A percentile compares a stretch with the other conserved stretches of the same genome.
phyloP scores from a whole-genome alignment of 2,329 filamentous ascomycete species.

The Lachnellula hyalina region DNA sequence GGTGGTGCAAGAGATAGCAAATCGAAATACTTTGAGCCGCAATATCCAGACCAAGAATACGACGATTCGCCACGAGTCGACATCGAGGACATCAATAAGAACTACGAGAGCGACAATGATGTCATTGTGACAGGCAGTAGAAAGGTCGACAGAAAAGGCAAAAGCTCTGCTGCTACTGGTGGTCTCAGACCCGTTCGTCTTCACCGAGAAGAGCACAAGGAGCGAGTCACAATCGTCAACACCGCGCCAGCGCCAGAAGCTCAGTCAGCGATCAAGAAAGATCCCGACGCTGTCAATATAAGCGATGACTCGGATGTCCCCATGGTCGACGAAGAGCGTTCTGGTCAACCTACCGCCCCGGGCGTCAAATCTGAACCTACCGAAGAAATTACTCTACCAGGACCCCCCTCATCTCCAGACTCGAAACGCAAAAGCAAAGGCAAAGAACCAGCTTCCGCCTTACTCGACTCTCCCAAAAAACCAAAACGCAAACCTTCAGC shows the following conservation, averaged over 20 bases:
- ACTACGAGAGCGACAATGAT: slow-evolving; percentile 17
- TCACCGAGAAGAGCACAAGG: slow-evolving; percentile 27
- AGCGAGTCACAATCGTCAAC: slow-evolving; percentile 27
- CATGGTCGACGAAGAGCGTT: slow-evolving; percentile 11
- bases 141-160: slow-evolving; percentile 9
- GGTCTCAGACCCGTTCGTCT: slow-evolving; percentile 28
- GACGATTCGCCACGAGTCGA: slow-evolving; percentile 23
- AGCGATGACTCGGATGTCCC: slow-evolving; percentile 12
- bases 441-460: slow-evolving; percentile 1
- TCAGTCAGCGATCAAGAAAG: slow-evolving; percentile 6
- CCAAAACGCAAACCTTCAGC: not conserved
- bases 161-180: slow-evolving; percentile 5
- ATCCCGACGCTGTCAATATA: not conserved
- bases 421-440: slow-evolving; percentile 9
- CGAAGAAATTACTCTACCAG: not conserved
- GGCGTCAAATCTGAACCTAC: not conserved
- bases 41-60: slow-evolving; percentile 26
- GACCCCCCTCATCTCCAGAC: slow-evolving; percentile 4
- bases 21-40: slow-evolving; percentile 15
- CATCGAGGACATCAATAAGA: slow-evolving; percentile 27
- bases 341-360: not conserved
- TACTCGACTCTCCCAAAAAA: slow-evolving; percentile 1
- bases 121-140: slow-evolving; percentile 2
- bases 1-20: slow-evolving; percentile 6
- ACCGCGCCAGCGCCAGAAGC: slow-evolving; percentile 5